Conservation (phyloP, 331 rosid species). For the Dryas integrifolia region DNA sequence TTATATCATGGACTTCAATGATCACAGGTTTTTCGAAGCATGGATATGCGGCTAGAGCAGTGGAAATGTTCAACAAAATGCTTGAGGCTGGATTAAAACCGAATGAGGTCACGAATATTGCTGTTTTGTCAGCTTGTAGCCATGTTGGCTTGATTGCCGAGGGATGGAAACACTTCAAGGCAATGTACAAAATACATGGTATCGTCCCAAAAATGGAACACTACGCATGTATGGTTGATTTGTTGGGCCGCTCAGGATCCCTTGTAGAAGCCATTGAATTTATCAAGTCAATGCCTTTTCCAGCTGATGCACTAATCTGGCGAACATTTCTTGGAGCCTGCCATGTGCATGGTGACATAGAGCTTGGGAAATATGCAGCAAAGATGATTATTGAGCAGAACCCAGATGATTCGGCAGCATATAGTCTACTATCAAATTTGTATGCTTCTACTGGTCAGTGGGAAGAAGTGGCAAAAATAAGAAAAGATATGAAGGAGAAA, state of each 20-base stretch:
- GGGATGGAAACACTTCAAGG: constrained; percentile 28
- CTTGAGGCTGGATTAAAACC: constrained; percentile 20
- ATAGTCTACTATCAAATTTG: constrained; percentile 25
- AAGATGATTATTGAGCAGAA: constrained; percentile 23
- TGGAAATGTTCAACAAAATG: constrained; percentile 14
- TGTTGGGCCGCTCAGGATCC: constrained; percentile 27
- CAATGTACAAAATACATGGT: constrained; percentile 19
- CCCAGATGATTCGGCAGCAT: constrained; percentile 27
- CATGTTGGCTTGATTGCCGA: constrained; percentile 29
- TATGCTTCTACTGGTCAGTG: constrained; percentile 21
- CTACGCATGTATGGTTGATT: constrained; percentile 30
- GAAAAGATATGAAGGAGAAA: constrained; percentile 28
- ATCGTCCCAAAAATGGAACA: constrained; percentile 33
- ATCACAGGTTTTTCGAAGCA: constrained; percentile 26
- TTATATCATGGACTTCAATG: constrained; percentile 30
- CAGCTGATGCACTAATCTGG: constrained; percentile 29
- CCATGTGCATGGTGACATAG: constrained; percentile 23
- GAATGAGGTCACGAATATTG: constrained; percentile 20
- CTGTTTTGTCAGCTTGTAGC: constrained; percentile 34
- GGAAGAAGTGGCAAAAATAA: constrained; percentile 27
- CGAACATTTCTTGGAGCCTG: constrained; percentile 34
- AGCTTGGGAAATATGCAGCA: constrained; percentile 26
- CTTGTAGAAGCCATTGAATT: constrained; percentile 24
- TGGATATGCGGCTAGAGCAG: constrained; percentile 20
- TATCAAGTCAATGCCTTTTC: constrained; percentile 29